Conservation (phyloP, 495 filamentous ascomycete genomes). For the Lentithecium fluviatile region DNA sequence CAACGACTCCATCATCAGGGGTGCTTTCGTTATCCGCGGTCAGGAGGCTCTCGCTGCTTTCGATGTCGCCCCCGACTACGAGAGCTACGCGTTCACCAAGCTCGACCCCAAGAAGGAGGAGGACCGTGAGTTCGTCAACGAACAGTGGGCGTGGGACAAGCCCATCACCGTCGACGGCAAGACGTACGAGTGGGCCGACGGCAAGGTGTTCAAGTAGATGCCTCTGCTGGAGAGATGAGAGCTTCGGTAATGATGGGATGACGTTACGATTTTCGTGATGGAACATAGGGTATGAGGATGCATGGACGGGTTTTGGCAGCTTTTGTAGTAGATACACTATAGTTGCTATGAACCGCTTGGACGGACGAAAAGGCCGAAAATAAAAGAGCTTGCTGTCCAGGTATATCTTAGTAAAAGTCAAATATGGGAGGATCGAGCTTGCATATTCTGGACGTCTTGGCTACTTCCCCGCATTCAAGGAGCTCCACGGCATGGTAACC, state of each 20-base stretch:
- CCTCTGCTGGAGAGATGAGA: background rate
- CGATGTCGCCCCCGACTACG: slow-evolving; percentile 93
- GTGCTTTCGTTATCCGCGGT: slow-evolving; percentile 91
- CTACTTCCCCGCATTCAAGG: background rate
- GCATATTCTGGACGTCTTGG: background rate
- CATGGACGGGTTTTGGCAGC: background rate
- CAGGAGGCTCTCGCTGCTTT: slow-evolving; percentile 84
- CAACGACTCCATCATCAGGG: slow-evolving; percentile 84
- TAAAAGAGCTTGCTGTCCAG: too few species aligned
- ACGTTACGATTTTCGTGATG: background rate
- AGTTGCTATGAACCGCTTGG: background rate
- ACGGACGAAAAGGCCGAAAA: too few species aligned
- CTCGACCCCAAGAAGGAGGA: slow-evolving; percentile 81
- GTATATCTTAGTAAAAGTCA: too few species aligned
- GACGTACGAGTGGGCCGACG: slow-evolving; percentile 73
- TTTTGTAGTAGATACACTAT: background rate
- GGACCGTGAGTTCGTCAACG: slow-evolving; percentile 79
- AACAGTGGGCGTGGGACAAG: slow-evolving; percentile 88
- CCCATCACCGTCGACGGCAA: slow-evolving; percentile 75
- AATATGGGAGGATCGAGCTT: too few species aligned
- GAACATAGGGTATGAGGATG: background rate
- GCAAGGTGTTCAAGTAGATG: slow-evolving; percentile 97
- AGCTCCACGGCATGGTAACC: background rate
- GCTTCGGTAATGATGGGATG: background rate
- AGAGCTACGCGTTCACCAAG: slow-evolving; percentile 95